Evolutionary conservation across 495 filamentous ascomycete genomes (phyloP), one percentile per base, ranked within the genome.

Genomic region (Poronia punctata): DNA sequence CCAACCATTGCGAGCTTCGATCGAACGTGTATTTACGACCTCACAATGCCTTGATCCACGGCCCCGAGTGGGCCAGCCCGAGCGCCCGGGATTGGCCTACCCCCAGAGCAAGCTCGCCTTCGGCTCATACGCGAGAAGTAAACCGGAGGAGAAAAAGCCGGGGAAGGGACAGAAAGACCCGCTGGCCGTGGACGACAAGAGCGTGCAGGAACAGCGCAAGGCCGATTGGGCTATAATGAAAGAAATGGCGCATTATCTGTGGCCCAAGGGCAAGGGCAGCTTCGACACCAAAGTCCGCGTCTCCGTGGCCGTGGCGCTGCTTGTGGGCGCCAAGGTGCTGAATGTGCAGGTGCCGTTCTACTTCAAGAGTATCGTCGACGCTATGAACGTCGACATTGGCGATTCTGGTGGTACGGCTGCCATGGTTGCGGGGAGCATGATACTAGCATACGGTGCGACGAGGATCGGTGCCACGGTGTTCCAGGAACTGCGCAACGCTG

Each of bases 311-410:
- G 68, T 98, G 4, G 80, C 71, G 4, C 65, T 98, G 38, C 72
- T 98, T 10, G 67, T 98, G 15, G 88, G 89, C 26, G 88, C 86
- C 54, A 98, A 98, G 75, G 73, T 95, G 40, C 71, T 97, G 50
- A 98, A 96, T 62, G 93, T 98, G 5, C 87, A 98, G 66, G 83
- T 98, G 26, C 92, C 92, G 3, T 98, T 98, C 63, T 98, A 95
- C 68, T 97, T 98, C 70, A 95, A 96, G 62, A 86, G 72, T 59
- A 98, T 98, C 49, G 84, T 98, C 30, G 92, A 98, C 59, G 80
- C 82, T 15, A 93, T 98, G 86, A 98, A 98, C 57, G 74, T 98
- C 46, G 92, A 96, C 57, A 85, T 96, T 62, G 75, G 78, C 3
- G 70, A 80, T 5, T 56, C 88, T 2, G 88, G 85, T 8, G 89